Evolutionary conservation across 129 eudicot genomes (phyloP).

Genomic region (Chrysanthemum seticuspe): DNA sequence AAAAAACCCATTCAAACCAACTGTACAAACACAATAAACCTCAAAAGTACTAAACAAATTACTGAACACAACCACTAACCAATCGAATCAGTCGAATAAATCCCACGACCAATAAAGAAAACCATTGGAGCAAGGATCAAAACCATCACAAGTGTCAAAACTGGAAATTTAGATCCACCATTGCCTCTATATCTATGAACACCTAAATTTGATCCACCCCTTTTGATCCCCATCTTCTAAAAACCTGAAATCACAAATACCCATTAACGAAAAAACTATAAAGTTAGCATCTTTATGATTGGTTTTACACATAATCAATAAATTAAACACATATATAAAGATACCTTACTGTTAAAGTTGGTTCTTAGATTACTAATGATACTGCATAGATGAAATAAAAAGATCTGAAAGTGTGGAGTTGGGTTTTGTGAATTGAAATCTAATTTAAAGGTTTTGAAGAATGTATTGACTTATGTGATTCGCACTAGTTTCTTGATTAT

Average conservation of each 20-base stretch:
- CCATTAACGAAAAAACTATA: neutral
- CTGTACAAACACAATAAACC: neutral
- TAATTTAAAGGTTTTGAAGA: constrained; percentile 9
- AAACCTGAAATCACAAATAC: constrained; percentile 9
- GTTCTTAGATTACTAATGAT: neutral
- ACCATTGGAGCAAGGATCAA: constrained; percentile 44
- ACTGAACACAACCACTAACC: constrained; percentile 33
- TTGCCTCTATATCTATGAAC: constrained; percentile 41
- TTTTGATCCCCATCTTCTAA: constrained; percentile 37
- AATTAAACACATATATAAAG: neutral
- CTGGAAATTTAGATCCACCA: constrained; percentile 51
- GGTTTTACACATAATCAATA: constrained; percentile 1
- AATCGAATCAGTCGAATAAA: constrained; percentile 33
- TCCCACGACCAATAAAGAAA: constrained; percentile 53
- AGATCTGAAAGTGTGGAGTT: constrained; percentile 24
- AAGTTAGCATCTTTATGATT: constrained; percentile 7
- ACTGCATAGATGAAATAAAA: constrained; percentile 7
- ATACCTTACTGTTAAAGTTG: constrained; percentile 19
- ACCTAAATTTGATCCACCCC: constrained; percentile 36
- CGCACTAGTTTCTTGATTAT: constrained; percentile 27
- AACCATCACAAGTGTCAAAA: constrained; percentile 40
- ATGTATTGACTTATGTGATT: constrained; percentile 32
- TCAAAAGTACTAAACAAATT: neutral
- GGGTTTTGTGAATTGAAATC: constrained; percentile 21
- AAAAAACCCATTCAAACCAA: neutral